Conservation (phyloP, 495 filamentous ascomycete species). For the Clohesyomyces aquaticus region DNA sequence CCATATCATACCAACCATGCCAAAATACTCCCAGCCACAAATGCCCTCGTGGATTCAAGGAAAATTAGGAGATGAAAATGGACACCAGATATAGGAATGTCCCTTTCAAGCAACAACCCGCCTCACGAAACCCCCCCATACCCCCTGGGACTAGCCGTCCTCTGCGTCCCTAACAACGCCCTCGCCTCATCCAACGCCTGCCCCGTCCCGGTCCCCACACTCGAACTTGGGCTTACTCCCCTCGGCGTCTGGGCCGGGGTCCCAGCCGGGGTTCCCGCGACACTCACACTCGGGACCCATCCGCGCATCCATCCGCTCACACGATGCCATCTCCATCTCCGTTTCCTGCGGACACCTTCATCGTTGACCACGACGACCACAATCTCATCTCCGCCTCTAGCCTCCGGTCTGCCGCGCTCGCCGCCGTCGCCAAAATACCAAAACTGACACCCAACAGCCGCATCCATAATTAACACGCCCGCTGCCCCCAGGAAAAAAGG, state of each 20-base stretch:
- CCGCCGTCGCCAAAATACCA: conserved; percentile 58
- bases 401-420: conserved; percentile 20
- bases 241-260: conserved; percentile 26
- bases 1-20: neutral
- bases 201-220: neutral
- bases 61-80: too few relatives aligned
- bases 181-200: conserved; percentile 32
- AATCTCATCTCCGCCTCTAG: conserved; percentile 22
- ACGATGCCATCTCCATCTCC: conserved; percentile 56
- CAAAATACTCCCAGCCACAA: too few relatives aligned
- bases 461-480: conserved; percentile 69
- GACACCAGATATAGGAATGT: too few relatives aligned
- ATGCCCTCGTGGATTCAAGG: too few relatives aligned
- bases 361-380: conserved; percentile 28
- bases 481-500: conserved; percentile 76
- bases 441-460: conserved; percentile 68
- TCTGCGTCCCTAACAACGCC: conserved; percentile 33
- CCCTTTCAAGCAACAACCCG: too few relatives aligned
- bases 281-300: conserved; percentile 58
- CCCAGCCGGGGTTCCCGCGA: conserved; percentile 28
- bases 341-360: conserved; percentile 47
- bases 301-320: conserved; percentile 72
- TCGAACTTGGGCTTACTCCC: conserved; percentile 21
- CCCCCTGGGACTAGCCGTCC: conserved; percentile 25
- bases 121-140: conserved; percentile 28